A percentile compares a stretch with the other conserved stretches of the same genome.
phyloP scores from a whole-genome alignment of 2,329 filamentous ascomycete species.

The Fusarium metavorans region DNA sequence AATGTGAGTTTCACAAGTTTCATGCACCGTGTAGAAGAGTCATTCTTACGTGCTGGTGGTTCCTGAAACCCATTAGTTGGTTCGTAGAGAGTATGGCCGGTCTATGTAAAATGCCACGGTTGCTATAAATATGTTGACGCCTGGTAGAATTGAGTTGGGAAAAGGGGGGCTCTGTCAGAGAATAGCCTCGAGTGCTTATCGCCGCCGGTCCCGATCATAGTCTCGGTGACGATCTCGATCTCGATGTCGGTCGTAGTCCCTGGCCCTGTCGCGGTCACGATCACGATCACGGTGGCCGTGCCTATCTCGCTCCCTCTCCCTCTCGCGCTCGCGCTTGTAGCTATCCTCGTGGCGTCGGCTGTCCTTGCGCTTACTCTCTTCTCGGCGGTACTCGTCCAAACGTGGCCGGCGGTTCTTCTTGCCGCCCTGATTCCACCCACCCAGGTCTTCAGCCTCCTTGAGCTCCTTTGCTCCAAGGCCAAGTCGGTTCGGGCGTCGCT shows the following conservation, averaged over 20 bases:
- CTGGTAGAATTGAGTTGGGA: not conserved
- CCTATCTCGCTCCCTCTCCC: conserved; percentile 54
- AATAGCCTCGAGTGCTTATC: conserved; percentile 21
- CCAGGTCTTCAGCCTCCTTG: conserved; percentile 77
- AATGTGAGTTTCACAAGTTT: conserved; percentile 31
- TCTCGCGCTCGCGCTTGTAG: conserved; percentile 60
- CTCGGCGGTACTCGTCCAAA: conserved; percentile 63
- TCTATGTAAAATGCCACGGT: conserved; percentile 21
- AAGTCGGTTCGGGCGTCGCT: conserved; percentile 81
- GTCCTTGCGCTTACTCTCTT: conserved; percentile 59
- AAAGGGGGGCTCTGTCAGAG: not conserved
- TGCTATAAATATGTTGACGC: conserved; percentile 1
- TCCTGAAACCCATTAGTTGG: not conserved
- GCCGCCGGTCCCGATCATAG: conserved; percentile 39
- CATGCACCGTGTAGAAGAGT: not conserved
- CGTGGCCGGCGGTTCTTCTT: conserved; percentile 60
- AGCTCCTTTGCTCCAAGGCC: conserved; percentile 91
- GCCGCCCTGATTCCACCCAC: conserved; percentile 81
- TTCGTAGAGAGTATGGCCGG: not conserved
- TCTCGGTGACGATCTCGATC: conserved; percentile 40
- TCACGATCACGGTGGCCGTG: conserved; percentile 51
- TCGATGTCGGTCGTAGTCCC: conserved; percentile 38
- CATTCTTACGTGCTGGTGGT: conserved; percentile 19
- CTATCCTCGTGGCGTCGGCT: conserved; percentile 56
- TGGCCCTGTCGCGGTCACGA: conserved; percentile 30